Conservation (phyloP, 768 basidiomycete species). For the Tylopilus subfusipes region DNA sequence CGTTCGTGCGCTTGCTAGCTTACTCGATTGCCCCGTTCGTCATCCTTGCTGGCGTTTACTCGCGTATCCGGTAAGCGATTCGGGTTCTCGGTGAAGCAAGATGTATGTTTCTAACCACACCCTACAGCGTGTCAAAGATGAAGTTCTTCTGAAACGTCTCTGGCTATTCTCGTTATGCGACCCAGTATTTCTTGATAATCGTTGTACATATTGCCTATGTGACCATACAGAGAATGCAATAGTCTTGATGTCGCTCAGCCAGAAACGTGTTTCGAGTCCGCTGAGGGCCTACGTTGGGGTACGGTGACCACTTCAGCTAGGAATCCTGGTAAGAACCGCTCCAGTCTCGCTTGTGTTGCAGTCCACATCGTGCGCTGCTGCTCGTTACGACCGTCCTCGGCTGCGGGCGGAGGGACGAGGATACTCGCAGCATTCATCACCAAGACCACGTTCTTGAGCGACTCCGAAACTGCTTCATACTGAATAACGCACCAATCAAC, state of each 20-base stretch:
- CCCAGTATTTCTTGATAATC: not conserved
- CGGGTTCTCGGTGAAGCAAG: not conserved
- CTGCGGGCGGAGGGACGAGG: conserved; percentile 56
- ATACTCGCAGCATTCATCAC: conserved; percentile 92
- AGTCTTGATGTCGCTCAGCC: conserved; percentile 7
- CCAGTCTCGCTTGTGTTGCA: conserved; percentile 80
- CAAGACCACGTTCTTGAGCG: conserved; percentile 91
- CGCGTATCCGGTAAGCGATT: conserved; percentile 48
- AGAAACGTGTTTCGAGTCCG: conserved; percentile 13
- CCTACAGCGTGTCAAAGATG: conserved; percentile 60
- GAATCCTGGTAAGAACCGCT: conserved; percentile 90
- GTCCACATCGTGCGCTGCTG: conserved; percentile 75
- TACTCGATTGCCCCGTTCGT: conserved; percentile 55
- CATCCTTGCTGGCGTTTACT: conserved; percentile 40
- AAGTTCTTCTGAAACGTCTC: conserved; percentile 39
- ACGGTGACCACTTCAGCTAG: conserved; percentile 63
- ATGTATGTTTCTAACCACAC: not conserved
- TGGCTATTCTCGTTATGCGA: not conserved
- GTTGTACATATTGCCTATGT: conserved; percentile 3
- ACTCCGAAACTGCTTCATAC: conserved; percentile 96
- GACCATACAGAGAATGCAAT: not conserved
- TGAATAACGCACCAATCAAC: conserved; percentile 31
- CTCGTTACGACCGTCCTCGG: conserved; percentile 49
- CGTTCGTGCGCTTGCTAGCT: conserved; percentile 43
- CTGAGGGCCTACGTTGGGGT: conserved; percentile 19